phyloP scores from a whole-genome alignment of 2,329 filamentous ascomycete genomes.

The Monosporascus cannonballus region DNA sequence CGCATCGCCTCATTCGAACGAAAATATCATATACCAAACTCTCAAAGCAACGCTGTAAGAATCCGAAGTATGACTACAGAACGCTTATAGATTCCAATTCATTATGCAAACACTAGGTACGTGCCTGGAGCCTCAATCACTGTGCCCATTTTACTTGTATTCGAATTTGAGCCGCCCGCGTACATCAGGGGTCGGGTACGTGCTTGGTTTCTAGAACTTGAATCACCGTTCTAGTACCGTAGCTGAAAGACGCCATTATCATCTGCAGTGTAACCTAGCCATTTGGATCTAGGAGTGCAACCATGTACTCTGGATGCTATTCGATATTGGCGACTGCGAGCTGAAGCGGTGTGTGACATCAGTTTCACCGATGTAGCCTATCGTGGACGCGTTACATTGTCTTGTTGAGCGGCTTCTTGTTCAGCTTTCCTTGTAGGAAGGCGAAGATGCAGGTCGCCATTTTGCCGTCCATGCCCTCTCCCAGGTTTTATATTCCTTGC shows the following conservation, averaged over 20 bases:
- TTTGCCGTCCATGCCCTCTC: neutral
- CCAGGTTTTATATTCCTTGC: neutral
- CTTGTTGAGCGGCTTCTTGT: neutral
- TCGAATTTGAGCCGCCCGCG: neutral
- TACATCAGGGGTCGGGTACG: neutral
- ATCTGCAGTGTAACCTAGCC: neutral
- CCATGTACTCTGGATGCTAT: neutral
- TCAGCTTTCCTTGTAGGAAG: too few species aligned
- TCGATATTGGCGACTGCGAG: neutral
- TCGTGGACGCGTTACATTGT: neutral
- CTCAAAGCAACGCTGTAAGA: too few species aligned
- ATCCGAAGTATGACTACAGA: too few species aligned
- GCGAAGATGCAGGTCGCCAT: neutral
- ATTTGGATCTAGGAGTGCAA: neutral
- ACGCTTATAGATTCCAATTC: too few species aligned
- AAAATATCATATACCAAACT: too few species aligned
- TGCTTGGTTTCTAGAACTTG: neutral
- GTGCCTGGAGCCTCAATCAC: too few species aligned
- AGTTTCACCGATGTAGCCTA: neutral
- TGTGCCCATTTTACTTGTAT: neutral
- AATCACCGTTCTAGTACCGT: neutral
- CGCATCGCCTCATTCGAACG: too few species aligned
- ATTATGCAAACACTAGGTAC: too few species aligned
- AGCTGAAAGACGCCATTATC: neutral
- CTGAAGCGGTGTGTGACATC: neutral